Base-by-base conservation (phyloP, 106 monocot genomes). In the Apostasia shenzhenica region DNA sequence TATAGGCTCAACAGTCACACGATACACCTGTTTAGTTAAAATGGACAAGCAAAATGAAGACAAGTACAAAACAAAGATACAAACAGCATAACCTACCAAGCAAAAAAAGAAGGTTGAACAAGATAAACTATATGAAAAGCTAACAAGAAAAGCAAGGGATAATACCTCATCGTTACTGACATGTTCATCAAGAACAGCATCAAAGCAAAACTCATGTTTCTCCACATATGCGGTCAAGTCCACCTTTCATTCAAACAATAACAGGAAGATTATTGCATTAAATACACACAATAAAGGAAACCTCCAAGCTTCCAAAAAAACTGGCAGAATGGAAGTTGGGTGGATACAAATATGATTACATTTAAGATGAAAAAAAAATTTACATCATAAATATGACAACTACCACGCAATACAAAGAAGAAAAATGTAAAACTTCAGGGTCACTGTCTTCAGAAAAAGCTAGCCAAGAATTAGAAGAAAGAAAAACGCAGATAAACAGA, bases 151-250 rank as follows among this genome's bases (percentile, higher is more conserved):
- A 69, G 45, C 8, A 54, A 12, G 5, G 2, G 47, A 66, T 42
- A 54, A 45, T 91, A 94, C 95, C 88, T 95, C 91, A 80, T 95
- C 95, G 76, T 88, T 88, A 4, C 71, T 84, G 37, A 91, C 88
- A 78, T 81, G 50, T 75, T 91, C 91, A 72, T 82, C 77, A 61
- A 92, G 67, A 71, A 95, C 86, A 72, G 88, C 85, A 77, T 95
- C 91, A 81, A 95, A 92, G 69, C 51, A 74, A 73, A 92, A 92
- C 46, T 88, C 81, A 74, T 92, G 92, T 72, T 92, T 92, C 68
- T 92, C 92, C 68, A 88, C 88, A 75, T 92, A 92, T 76, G 88
- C 81, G 49, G 92, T 92, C 77, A 92, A 72, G 75, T 92, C 92
- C 59, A 92, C 92, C 92, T 92, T 59, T 48, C 10, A 77, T 45